Evolutionary conservation across 2,329 filamentous ascomycete genomes (phyloP).

Genomic region (Cryphonectria parasitica): DNA sequence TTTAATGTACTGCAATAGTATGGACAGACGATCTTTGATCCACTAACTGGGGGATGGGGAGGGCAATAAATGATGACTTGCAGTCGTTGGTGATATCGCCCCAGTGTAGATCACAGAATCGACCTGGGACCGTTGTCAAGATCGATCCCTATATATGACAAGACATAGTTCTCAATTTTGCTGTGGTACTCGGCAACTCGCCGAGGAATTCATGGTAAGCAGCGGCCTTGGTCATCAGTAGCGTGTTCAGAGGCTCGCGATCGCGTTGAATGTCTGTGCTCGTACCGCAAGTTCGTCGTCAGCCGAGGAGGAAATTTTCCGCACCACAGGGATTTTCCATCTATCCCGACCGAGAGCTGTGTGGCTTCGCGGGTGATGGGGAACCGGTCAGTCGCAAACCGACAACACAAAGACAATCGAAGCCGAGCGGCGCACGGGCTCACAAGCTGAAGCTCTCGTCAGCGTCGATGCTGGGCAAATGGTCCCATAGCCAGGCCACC

Average conservation of each 20-base stretch:
- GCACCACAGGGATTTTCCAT: background rate
- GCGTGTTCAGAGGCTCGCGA: background rate
- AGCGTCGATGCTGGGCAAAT: background rate
- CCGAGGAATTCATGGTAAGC: background rate
- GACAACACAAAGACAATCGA: background rate
- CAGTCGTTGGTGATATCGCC: background rate
- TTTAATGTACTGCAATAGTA: background rate
- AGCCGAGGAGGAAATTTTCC: background rate
- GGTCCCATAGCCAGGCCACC: background rate
- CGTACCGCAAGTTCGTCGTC: background rate
- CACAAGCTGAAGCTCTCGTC: constrained; percentile 8
- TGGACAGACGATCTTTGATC: background rate
- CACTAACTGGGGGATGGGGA: background rate
- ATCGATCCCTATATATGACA: background rate
- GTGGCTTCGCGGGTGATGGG: background rate
- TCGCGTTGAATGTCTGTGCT: background rate
- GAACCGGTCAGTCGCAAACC: background rate
- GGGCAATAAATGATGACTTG: background rate
- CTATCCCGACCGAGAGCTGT: background rate
- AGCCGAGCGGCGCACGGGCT: background rate
- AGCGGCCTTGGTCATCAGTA: background rate
- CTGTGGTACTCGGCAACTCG: background rate
- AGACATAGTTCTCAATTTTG: background rate
- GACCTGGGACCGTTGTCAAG: background rate
- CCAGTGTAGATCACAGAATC: constrained; percentile 1